Base-by-base conservation (phyloP, 495 filamentous ascomycete species). In the Daldinia bambusicola region DNA sequence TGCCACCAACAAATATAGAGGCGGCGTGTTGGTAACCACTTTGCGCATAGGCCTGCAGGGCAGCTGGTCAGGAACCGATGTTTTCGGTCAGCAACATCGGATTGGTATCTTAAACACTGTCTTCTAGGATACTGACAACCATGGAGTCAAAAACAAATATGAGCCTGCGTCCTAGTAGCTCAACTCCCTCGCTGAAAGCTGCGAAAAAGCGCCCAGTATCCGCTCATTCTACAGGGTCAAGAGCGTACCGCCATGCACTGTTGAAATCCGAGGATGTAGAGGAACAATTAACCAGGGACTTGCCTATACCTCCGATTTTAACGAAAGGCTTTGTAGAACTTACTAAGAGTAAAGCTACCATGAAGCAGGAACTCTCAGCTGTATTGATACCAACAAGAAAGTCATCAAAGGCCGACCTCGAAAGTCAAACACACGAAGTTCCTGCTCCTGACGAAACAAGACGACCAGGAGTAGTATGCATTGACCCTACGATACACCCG, bases 281-380 rank as follows among this genome's bases (percentile, higher is more conserved):
- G 2, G 63, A 66, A 30, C 62, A 67, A 9, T 38, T 51, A 13
- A 45, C 60, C 12, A 74, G 70, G 55, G 75, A 75, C 12, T 41
- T 48, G 10, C 75, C 73, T 52, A 38, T 72, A 45, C 73, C 73
- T 51, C 70, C 75, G 16, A 41, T 74, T 20, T 56, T 77, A 26
- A 75, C 73, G 13, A 20, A 51, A 14, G 56, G 40, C 0, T 61
- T 50, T 9, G 18, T 59, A 13, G 40, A 59, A n/a, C 32, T 38
- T 34, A 48, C 38, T 14, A 63, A 16, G 20, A 61, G 40, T 6
- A 61, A 67, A 34, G 32, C 55, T 16, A 34, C 55, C 1, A 52
- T 64, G 50, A 68, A 9, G 14, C 61, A 68, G 36, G 38, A 40
- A 34, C 37, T 52, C 45, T 67, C 64, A 13, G 34, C 20, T 37